Percentiles rank a stretch among this genome's conserved stretches.
Conservation (phyloP, 2,329 filamentous ascomycete species). For the Alternaria metachromatica region DNA sequence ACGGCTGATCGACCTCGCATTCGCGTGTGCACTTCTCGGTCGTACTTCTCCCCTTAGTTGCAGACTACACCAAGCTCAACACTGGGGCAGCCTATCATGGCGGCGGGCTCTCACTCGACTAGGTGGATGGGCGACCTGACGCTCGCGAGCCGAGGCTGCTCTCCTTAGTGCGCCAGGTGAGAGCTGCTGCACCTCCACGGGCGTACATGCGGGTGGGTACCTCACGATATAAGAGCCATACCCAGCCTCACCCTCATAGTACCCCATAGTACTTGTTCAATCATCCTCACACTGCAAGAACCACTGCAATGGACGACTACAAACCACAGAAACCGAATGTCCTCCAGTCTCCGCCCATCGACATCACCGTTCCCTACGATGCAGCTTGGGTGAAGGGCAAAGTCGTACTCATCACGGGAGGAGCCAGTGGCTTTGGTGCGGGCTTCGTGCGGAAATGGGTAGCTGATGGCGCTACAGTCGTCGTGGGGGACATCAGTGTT, state of each 20-base stretch:
- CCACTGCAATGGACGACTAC: constrained; percentile 30
- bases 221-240: neutral
- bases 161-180: neutral
- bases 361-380: constrained; percentile 44
- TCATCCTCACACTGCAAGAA: neutral
- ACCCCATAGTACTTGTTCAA: neutral
- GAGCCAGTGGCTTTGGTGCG: constrained; percentile 50
- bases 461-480: constrained; percentile 59
- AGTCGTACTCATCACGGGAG: constrained; percentile 49
- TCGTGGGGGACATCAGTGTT: constrained; percentile 69
- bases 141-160: neutral
- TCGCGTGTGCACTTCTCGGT: neutral
- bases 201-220: neutral
- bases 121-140: neutral
- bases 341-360: constrained; percentile 49
- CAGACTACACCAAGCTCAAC: neutral
- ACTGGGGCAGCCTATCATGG: neutral
- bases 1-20: neutral
- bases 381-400: constrained; percentile 47
- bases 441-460: constrained; percentile 50
- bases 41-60: neutral
- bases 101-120: neutral
- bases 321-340: constrained; percentile 29
- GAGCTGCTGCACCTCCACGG: neutral
- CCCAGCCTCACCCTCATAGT: neutral